These are phyloP conservation scores for Penicillium roqueforti DNA, from an alignment of 495 filamentous ascomycete genomes.

Conservation along the genomic window DNA sequence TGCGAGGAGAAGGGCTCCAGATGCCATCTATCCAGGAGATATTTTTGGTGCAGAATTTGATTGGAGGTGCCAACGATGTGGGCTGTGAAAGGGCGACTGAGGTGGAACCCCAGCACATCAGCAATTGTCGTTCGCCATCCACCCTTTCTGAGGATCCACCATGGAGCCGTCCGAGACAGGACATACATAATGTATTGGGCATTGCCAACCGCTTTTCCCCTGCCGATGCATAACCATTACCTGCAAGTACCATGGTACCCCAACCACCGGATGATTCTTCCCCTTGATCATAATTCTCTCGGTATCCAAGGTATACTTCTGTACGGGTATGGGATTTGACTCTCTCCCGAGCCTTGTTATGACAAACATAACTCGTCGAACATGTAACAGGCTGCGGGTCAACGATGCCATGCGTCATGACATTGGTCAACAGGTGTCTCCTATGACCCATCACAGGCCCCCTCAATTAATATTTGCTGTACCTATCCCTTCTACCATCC, in stretches of 20 bases:
- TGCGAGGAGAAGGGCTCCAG: slow-evolving; percentile 1
- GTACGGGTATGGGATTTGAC: slow-evolving; percentile 8
- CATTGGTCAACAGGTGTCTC: slow-evolving; percentile 16
- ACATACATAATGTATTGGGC: neutral
- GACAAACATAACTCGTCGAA: slow-evolving; percentile 20
- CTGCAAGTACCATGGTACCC: neutral
- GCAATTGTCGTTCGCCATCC: slow-evolving; percentile 21
- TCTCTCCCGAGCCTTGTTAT: slow-evolving; percentile 7
- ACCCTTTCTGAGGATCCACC: slow-evolving; percentile 15
- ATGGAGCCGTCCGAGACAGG: slow-evolving; percentile 16
- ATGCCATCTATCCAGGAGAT: slow-evolving; percentile 18
- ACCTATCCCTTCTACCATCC: slow-evolving; percentile 6
- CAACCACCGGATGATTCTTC: neutral
- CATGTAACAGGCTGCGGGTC: slow-evolving; percentile 19
- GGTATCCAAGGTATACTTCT: neutral
- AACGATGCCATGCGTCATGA: slow-evolving; percentile 15
- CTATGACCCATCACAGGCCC: slow-evolving; percentile 17
- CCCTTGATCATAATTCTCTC: neutral
- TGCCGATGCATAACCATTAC: slow-evolving; percentile 2
- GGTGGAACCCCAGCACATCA: slow-evolving; percentile 13
- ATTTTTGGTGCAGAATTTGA: slow-evolving; percentile 28
- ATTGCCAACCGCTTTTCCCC: slow-evolving; percentile 2
- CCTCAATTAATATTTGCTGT: neutral
- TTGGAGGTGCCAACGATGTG: slow-evolving; percentile 17
- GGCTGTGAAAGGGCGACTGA: slow-evolving; percentile 15